These are phyloP conservation scores for Breynia disticha DNA, from an alignment of 441 rosid genomes.

Conservation along the genomic window DNA sequence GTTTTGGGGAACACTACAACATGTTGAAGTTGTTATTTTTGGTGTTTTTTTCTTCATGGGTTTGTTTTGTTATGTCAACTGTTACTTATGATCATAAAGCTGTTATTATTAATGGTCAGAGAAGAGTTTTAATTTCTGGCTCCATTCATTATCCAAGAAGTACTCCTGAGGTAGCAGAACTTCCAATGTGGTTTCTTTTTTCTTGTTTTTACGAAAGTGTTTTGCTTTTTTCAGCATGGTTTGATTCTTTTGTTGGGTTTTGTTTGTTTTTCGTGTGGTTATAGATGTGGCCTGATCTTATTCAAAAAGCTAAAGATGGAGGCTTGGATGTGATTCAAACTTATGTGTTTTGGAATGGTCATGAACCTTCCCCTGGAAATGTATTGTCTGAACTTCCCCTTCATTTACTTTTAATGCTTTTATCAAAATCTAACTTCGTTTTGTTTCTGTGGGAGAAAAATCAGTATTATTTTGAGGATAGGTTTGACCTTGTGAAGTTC, in stretches of 20 bases:
- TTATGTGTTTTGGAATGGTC: conserved; percentile 81
- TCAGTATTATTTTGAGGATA: conserved; percentile 81
- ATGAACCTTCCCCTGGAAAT: conserved; percentile 76
- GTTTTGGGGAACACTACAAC: neutral
- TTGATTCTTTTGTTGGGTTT: neutral
- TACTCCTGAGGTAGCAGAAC: conserved; percentile 37
- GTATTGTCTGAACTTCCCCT: conserved; percentile 21
- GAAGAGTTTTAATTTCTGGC: conserved; percentile 45
- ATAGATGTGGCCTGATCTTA: conserved; percentile 95
- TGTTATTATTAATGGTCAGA: conserved; percentile 36
- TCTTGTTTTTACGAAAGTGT: neutral
- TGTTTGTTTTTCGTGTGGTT: neutral
- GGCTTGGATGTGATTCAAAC: conserved; percentile 91
- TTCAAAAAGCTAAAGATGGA: conserved; percentile 95
- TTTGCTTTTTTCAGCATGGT: neutral
- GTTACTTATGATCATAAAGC: conserved; percentile 45
- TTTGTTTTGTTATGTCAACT: conserved; percentile 35
- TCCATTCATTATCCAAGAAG: conserved; percentile 39
- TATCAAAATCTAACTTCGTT: neutral
- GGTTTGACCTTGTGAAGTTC: conserved; percentile 80
- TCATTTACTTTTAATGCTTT: neutral
- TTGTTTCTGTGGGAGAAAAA: neutral
- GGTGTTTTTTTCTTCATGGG: conserved; percentile 26
- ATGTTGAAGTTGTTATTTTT: conserved; percentile 10
- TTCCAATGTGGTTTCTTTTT: conserved; percentile 1